phyloP scores from a whole-genome alignment of 164 flowering plant genomes.

The Umbilicus rupestris region DNA sequence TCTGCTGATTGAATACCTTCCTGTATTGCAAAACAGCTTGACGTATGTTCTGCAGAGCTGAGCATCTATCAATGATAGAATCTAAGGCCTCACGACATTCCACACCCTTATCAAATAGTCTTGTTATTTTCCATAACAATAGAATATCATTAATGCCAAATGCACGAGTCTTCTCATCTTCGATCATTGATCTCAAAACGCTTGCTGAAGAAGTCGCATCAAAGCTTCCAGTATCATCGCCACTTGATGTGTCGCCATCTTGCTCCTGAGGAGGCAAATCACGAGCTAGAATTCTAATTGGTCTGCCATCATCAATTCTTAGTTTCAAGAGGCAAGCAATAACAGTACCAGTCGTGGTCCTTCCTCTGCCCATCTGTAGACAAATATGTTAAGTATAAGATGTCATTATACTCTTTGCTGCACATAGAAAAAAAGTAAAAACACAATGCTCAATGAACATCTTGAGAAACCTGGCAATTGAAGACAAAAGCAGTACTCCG shows the following conservation, averaged over 20 bases:
- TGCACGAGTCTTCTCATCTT: constrained; percentile 34
- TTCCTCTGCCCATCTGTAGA: constrained; percentile 87
- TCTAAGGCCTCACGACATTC: constrained; percentile 82
- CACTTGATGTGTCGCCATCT: constrained; percentile 50
- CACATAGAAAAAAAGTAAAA: neutral
- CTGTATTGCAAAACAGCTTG: constrained; percentile 84
- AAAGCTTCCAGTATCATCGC: constrained; percentile 53
- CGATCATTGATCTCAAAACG: constrained; percentile 17
- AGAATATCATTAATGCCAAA: constrained; percentile 90
- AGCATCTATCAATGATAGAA: constrained; percentile 87
- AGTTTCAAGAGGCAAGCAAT: constrained; percentile 92
- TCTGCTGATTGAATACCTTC: constrained; percentile 82
- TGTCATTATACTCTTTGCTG: neutral
- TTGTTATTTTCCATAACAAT: constrained; percentile 73
- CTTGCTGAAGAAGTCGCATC: constrained; percentile 16
- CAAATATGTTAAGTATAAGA: neutral
- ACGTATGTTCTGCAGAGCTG: constrained; percentile 91
- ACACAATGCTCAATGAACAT: neutral
- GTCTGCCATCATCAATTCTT: constrained; percentile 74
- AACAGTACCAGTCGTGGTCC: constrained; percentile 95
- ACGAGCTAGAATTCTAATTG: constrained; percentile 42
- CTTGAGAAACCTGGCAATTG: constrained; percentile 75
- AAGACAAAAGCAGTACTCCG: constrained; percentile 82
- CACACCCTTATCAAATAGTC: constrained; percentile 81
- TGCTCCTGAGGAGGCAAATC: constrained; percentile 32